A percentile compares a stretch with the other conserved stretches of the same genome.
Conservation (phyloP, 2,329 filamentous ascomycete species). For the Fusarium decemcellulare region DNA sequence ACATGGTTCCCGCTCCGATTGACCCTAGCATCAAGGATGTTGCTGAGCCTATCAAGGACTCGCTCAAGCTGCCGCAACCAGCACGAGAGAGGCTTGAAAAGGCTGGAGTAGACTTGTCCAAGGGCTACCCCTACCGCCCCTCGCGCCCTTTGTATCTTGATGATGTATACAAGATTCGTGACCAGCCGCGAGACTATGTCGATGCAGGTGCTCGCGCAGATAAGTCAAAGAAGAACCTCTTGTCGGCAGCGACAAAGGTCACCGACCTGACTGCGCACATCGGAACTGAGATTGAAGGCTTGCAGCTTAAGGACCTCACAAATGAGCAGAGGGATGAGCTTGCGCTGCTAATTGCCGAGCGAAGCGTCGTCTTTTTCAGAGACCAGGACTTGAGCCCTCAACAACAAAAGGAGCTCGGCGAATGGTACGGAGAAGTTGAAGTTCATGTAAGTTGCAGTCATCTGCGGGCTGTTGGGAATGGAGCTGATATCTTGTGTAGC, state of each 20-base stretch:
- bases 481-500: slow-evolving; percentile 56
- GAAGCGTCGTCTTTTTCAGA: slow-evolving; percentile 78
- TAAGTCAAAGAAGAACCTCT: slow-evolving; percentile 72
- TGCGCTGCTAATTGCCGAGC: slow-evolving; percentile 73
- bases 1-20: slow-evolving; percentile 71
- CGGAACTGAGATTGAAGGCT: slow-evolving; percentile 74
- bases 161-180: slow-evolving; percentile 77
- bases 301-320: slow-evolving; percentile 74
- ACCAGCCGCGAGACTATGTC: slow-evolving; percentile 65
- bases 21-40: slow-evolving; percentile 74
- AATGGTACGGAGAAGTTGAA: slow-evolving; percentile 76
- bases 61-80: slow-evolving; percentile 70
- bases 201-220: slow-evolving; percentile 77
- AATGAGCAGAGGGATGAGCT: slow-evolving; percentile 73
- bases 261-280: slow-evolving; percentile 74
- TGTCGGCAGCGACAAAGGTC: slow-evolving; percentile 74
- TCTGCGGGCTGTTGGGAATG: not conserved
- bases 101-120: slow-evolving; percentile 77
- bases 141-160: slow-evolving; percentile 77
- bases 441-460: slow-evolving; percentile 68
- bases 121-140: slow-evolving; percentile 80
- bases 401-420: slow-evolving; percentile 73
- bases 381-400: slow-evolving; percentile 74
- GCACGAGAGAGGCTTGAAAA: slow-evolving; percentile 74
- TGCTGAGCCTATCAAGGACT: slow-evolving; percentile 74